Evolutionary conservation across 495 filamentous ascomycete genomes (phyloP), one percentile per base, ranked within the genome.

Genomic region (Podospora anserina): DNA sequence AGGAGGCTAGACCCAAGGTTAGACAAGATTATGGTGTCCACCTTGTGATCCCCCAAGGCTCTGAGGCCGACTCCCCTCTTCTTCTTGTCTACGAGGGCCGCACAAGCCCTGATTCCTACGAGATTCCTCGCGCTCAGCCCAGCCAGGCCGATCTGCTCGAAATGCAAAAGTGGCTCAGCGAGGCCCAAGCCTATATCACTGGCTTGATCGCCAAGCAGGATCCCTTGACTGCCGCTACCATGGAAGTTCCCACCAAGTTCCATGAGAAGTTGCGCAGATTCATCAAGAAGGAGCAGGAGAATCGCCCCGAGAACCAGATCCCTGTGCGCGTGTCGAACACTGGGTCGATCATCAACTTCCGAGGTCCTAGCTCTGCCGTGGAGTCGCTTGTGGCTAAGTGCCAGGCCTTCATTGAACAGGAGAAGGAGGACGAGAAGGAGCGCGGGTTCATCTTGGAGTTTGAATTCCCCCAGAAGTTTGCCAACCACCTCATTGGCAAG

Each of bases 381-480:
- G 86, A 90, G 19, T 85, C 88, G 0, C 86, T 97, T 28, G 82
- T 81, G 23, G 80, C 84, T 5, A 93, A 91, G 78, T 85, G 95
- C 61, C 76, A 84, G 30, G 85, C 84, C 15, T 98, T 97, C 74
- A 81, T 98, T 49, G 89, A 89, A 58, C 87, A 93, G 69, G 92
- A 95, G 77, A 90, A 91, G 79, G 85, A 90, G 78, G 92, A 97
- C 70, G 92, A 97, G 73, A 88, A 92, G 68, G 93, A 97, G 79
- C 89, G 93, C 61, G 92, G 91, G 4, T 93, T 93, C 78, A 91
- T 88, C 4, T 83, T 89, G 56, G 87, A 87, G 54, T 98, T 97
- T 69, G 92, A 95, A 65, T 99, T 94, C 82, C 95, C 95, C 5
- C 90, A 95, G 72, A 96, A 97, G 78, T 96, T 88, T 70, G 92